Base-by-base conservation (phyloP, 2,329 filamentous ascomycete species). In the Alternaria angustiovoidea region DNA sequence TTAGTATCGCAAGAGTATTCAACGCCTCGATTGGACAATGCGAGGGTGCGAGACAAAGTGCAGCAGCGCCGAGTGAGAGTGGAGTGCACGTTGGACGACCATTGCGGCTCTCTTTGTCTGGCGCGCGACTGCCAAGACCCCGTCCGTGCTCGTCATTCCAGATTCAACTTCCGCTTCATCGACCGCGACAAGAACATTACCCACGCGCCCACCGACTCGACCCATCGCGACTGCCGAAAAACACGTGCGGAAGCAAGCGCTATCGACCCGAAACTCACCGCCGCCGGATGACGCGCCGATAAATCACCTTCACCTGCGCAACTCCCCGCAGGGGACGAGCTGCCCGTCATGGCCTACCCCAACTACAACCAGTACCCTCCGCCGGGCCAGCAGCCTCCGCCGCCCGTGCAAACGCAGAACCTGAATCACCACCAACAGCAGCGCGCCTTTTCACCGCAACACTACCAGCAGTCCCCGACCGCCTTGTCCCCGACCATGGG, bases 401-500 rank as follows among this genome's bases (percentile, higher is more conserved):
- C 70, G 59, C 76, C 68, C 32, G 74, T 77, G 47, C 77, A 78
- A 63, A 75, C 74, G 26, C 71, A 75, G 64, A 83, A 84, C 42
- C 73, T 74, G 66, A 57, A 84, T 52, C 88, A 54, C 41, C 69
- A 70, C 47, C 77, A 75, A 67, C 66, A 84, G 52, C 88, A 63
- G 59, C 72, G 75, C 64, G 53, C 74, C 52, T 76, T 68, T 67
- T 78, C 77, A n/a, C 77, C 77, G 51, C 69, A 66, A 7, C 66
- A 69, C 14, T 76, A 75, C 70, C 70, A 74, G 66, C 88, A 89
- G 44, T 85, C 82, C 51, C 81, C 85, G 22, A 82, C 84, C 32
- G 71, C 77, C 74, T 78, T 80, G 74, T 81, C 90, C 79, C 86
- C 75, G 5, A 75, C 68, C 59, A 69, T 68, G 61, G 63, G 63